Evolutionary conservation across 1,284 basidiomycete species (phyloP).

Genomic region (Pseudozyma pruni): DNA sequence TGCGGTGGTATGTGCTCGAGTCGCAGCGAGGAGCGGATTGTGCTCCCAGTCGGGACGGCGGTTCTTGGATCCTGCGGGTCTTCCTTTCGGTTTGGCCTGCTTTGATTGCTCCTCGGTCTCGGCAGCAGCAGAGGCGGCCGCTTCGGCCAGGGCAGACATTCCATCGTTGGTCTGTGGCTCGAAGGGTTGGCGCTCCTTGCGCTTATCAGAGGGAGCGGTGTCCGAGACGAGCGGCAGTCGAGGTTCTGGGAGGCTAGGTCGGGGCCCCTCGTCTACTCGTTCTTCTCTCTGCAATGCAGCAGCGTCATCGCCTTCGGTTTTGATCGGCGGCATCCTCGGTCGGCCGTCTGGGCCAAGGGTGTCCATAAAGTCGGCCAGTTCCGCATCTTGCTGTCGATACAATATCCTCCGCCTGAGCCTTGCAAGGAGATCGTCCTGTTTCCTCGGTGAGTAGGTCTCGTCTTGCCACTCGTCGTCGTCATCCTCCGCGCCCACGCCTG

Average conservation of each 20-base stretch:
- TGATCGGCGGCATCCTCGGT: slow-evolving; percentile 1
- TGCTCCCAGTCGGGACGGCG: slow-evolving; percentile 41
- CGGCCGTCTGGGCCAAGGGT: slow-evolving; percentile 24
- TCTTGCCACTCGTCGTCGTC: slow-evolving; percentile 32
- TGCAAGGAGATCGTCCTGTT: slow-evolving; percentile 42
- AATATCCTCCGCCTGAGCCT: slow-evolving; percentile 39
- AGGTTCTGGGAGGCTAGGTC: slow-evolving; percentile 17
- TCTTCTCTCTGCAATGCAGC: neutral
- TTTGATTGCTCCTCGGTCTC: slow-evolving; percentile 19
- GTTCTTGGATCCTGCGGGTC: slow-evolving; percentile 38
- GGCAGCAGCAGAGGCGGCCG: slow-evolving; percentile 25
- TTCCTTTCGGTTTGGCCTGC: slow-evolving; percentile 26
- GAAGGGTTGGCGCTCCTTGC: slow-evolving; percentile 43
- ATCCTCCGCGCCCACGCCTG: slow-evolving; percentile 8
- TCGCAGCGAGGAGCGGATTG: slow-evolving; percentile 24
- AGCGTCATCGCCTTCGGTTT: slow-evolving; percentile 3
- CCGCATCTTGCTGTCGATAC: slow-evolving; percentile 41
- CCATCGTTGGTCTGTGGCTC: slow-evolving; percentile 26
- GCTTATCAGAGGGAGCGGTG: slow-evolving; percentile 37
- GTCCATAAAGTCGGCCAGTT: slow-evolving; percentile 41
- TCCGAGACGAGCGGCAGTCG: neutral
- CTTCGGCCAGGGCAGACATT: slow-evolving; percentile 29
- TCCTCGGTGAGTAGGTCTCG: slow-evolving; percentile 17
- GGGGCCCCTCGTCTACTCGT: slow-evolving; percentile 18
- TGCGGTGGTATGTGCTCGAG: slow-evolving; percentile 14